Percentiles rank a stretch among this genome's conserved stretches.
Evolutionary conservation across 768 basidiomycete genomes (phyloP).

Genomic region (Termitomyces sp.): DNA sequence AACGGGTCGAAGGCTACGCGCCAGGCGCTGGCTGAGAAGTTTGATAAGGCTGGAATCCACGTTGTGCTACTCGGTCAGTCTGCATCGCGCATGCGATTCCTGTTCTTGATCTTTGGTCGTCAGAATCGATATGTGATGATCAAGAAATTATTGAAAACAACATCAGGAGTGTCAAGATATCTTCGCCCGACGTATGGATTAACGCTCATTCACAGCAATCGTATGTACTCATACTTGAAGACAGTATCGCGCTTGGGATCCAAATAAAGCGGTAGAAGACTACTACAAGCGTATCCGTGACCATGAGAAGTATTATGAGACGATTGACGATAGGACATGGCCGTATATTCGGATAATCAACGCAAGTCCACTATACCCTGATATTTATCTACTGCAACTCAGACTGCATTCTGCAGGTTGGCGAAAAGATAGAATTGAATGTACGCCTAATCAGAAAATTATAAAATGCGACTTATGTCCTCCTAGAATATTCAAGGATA

Average conservation of each 20-base stretch:
- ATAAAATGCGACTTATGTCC: conserved; percentile 17
- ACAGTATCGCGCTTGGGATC: conserved; percentile 91
- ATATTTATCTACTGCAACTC: background rate
- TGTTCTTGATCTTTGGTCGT: background rate
- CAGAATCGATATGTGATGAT: conserved; percentile 90
- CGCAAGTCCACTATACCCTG: conserved; percentile 32
- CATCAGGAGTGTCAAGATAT: conserved; percentile 95
- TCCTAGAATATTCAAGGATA: conserved; percentile 76
- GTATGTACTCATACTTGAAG: conserved; percentile 2
- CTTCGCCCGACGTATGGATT: conserved; percentile 85
- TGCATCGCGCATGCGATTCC: background rate
- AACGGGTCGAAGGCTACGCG: conserved; percentile 72
- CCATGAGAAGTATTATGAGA: conserved; percentile 85
- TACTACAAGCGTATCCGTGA: conserved; percentile 86
- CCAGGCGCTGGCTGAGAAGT: conserved; percentile 74
- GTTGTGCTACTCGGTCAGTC: conserved; percentile 83
- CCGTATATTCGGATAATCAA: conserved; percentile 95
- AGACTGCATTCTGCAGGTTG: conserved; percentile 47
- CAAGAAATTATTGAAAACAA: conserved; percentile 91
- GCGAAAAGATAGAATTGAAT: conserved; percentile 95
- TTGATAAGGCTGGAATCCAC: conserved; percentile 82
- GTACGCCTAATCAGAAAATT: conserved; percentile 31
- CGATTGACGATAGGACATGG: conserved; percentile 86
- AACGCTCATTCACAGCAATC: background rate
- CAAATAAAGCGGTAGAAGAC: conserved; percentile 86